Evolutionary conservation across 805 yeast genomes (phyloP), one percentile per base, ranked within the genome.

Genomic region (Saccharomycopsis sp.): DNA sequence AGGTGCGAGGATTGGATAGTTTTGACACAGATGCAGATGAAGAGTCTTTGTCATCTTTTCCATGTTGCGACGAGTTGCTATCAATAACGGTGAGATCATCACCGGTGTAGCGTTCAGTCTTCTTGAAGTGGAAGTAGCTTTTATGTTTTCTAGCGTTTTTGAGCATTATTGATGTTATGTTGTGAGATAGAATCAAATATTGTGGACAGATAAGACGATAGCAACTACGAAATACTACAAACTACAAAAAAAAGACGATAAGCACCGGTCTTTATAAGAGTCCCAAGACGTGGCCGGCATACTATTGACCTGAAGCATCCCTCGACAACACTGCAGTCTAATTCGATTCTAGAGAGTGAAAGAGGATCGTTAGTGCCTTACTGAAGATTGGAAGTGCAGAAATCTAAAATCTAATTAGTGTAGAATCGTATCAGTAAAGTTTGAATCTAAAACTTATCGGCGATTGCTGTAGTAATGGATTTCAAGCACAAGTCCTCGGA

Each of bases 71-170:
- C 22, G 49, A 17, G 12, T 44, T 44, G 12, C 49, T 44, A 7
- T 44, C 49, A 44, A 44, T 7, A 44, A 19, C 20, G 22, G 49
- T 17, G 49, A 44, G 49, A 19, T 44, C 38, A 17, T 44, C 22
- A 19, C 49, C 49, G 12, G 49, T 12, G 22, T 44, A 44, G 7
- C 49, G 19, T 17, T 44, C 49, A 7, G 49, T 44, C 22, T 44
- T 44, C 49, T 44, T 44, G 49, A 44, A 44, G 12, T 44, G 49
- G 12, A 44, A 44, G 22, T 44, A 44, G 22, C 49, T 44, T 44
- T 44, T 44, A 17, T 44, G 49, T 17, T 44, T 44, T 44, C 49
- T 44, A 7, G 49, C 49, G 49, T 44, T 44, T 44, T 19, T 44
- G 22, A 44, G 49, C 49, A 44, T 44, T 35, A 17, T 44, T 44